Percentiles rank a stretch among this genome's conserved stretches.
Evolutionary conservation across 352 stramenopile species (phyloP).

Genomic region (Globisporangium middletonii): DNA sequence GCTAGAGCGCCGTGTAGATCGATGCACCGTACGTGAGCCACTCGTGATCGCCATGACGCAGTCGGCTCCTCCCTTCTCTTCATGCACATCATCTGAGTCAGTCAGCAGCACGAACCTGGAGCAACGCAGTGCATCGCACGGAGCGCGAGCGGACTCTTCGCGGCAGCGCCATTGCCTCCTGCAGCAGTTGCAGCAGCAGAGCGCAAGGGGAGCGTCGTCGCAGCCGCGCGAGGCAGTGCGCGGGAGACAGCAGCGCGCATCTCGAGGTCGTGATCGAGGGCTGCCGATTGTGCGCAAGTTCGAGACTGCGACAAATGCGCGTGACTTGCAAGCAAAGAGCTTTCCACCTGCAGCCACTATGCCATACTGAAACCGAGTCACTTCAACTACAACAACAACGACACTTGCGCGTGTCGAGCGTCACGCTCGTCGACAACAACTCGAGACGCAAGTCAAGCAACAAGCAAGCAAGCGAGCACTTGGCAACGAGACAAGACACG

Average conservation of each 20-base stretch:
- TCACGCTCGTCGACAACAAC: too few species aligned
- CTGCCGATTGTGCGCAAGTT: not conserved
- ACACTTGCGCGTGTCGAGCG: too few species aligned
- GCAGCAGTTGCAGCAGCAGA: not conserved
- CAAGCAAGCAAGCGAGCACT: too few species aligned
- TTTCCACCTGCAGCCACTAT: not conserved
- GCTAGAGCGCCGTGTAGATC: not conserved
- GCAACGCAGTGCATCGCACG: not conserved
- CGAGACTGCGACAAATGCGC: not conserved
- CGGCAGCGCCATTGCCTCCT: not conserved
- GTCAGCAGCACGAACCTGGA: not conserved
- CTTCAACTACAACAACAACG: not conserved
- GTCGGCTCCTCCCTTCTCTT: not conserved
- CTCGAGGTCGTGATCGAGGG: not conserved
- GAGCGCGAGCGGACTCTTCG: not conserved
- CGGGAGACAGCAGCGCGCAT: constrained; percentile 10
- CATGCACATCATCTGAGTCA: not conserved
- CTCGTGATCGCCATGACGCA: not conserved
- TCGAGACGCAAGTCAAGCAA: too few species aligned
- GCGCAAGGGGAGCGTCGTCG: not conserved
- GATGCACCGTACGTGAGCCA: not conserved
- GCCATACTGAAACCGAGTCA: too few species aligned
- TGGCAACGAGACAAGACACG: too few species aligned
- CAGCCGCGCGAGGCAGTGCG: constrained; percentile 8
- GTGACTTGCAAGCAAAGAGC: not conserved